Evolutionary conservation across 345 rosid genomes (phyloP), one percentile per base, ranked within the genome.

Genomic region (Gossypioides kirkii): DNA sequence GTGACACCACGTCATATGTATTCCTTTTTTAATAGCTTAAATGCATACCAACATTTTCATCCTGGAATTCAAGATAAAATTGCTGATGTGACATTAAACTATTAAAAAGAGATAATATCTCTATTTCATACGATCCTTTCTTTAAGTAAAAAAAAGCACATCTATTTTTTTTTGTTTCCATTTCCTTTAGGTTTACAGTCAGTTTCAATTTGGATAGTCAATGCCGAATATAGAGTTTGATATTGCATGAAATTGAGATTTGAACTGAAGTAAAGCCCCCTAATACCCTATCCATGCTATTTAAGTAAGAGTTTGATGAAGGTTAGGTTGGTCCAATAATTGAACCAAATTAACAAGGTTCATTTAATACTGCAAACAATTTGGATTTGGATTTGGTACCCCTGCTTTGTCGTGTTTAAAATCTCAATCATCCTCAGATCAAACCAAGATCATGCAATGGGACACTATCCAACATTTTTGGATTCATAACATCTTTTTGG

Each of bases 381-480:
- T 55, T 18, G 25, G 45, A 68, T 68, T 10, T 54, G 1, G 38
- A 66, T 66, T 46, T 66, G 0, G 12, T 14, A 55, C 61, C 36
- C 4, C 9, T 50, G 58, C 17, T 28, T 69, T 69, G 6, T 26
- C 60, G 60, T 69, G 46, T 50, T 52, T 32, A 32, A 50, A 59
- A 69, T n/a, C 23, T 52, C n/a, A 52, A 69, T 52, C 23, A 32
- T 50, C 28, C 36, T 32, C 7, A 12, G 7, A 55, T 36, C 50
- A 41, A 36, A 10, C 20, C 4, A 4, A 18, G 49, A 20, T 70
- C 16, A 23, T 45, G 53, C 3, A 58, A 59, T 4, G 47, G 3
- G 53, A 28, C 42, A 72, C 9, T 45, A 2, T 73, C 75, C 75
- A 46, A 73, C 55, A 61, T 46, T 1, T 73, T 61, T 73, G 74